These are phyloP conservation scores for Trichoderma sp. DNA, from an alignment of 2,329 filamentous ascomycete genomes.

Conservation along the genomic window DNA sequence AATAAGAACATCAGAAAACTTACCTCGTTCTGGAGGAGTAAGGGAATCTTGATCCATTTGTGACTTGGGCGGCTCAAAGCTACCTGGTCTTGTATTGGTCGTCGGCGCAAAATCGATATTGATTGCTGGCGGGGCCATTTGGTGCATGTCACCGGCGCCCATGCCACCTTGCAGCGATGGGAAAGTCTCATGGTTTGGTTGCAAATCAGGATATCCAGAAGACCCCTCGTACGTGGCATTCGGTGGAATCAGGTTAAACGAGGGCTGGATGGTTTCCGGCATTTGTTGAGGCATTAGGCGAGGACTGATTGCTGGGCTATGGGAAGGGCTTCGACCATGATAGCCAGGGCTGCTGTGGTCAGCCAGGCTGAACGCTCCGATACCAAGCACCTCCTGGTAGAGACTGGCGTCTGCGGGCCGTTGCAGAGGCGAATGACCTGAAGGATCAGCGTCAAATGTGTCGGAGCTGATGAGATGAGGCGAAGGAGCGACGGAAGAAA, in stretches of 20 bases:
- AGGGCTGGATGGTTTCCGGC: conserved; percentile 54
- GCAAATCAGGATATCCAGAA: conserved; percentile 45
- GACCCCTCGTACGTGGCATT: conserved; percentile 45
- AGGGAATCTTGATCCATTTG: conserved; percentile 76
- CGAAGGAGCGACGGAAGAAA: conserved; percentile 83
- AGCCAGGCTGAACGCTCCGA: conserved; percentile 80
- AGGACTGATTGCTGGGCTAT: conserved; percentile 69
- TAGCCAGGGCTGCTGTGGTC: conserved; percentile 68
- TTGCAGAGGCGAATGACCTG: conserved; percentile 79
- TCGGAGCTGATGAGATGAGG: conserved; percentile 80
- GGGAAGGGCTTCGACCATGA: conserved; percentile 79
- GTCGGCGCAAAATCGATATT: conserved; percentile 90
- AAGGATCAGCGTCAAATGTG: conserved; percentile 72
- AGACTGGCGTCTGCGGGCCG: conserved; percentile 71
- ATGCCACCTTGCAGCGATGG: conserved; percentile 54
- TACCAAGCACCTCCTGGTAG: conserved; percentile 77
- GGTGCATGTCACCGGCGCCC: conserved; percentile 65
- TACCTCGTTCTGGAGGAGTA: conserved; percentile 77
- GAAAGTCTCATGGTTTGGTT: conserved; percentile 53
- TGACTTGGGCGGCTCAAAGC: conserved; percentile 58
- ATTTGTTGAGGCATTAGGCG: conserved; percentile 61
- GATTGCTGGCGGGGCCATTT: conserved; percentile 91
- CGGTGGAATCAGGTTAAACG: conserved; percentile 50
- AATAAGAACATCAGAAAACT: conserved; percentile 31
- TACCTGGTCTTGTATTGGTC: conserved; percentile 55